phyloP scores from a whole-genome alignment of 805 yeast genomes.

The Nakazawaea peltata region DNA sequence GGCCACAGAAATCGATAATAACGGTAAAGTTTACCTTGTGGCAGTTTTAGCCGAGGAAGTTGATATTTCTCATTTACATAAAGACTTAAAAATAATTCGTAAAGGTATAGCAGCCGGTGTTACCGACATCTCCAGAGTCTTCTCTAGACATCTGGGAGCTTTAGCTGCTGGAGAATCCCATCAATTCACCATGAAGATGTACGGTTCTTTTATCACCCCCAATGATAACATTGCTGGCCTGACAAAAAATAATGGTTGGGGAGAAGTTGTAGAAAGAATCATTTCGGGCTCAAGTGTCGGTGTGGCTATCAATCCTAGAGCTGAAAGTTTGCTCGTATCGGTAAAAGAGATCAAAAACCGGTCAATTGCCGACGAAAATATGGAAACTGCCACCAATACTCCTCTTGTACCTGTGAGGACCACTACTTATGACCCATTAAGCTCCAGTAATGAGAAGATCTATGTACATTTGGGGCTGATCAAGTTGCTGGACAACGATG shows the following conservation, averaged over 20 bases:
- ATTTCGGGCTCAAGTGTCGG: slow-evolving; percentile 69
- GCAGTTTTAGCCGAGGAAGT: slow-evolving; percentile 70
- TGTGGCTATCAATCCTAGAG: slow-evolving; percentile 74
- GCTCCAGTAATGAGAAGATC: slow-evolving; percentile 49
- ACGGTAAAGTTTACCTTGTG: slow-evolving; percentile 64
- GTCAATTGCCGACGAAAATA: slow-evolving; percentile 12
- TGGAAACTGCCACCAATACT: slow-evolving; percentile 28
- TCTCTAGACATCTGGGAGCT: slow-evolving; percentile 56
- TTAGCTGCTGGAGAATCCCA: slow-evolving; percentile 56
- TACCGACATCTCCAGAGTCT: slow-evolving; percentile 72
- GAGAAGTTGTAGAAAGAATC: slow-evolving; percentile 72
- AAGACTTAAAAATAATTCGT: slow-evolving; percentile 35
- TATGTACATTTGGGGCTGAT: slow-evolving; percentile 52
- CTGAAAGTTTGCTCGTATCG: slow-evolving; percentile 60
- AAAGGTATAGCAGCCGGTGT: slow-evolving; percentile 88
- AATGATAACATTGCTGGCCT: slow-evolving; percentile 20
- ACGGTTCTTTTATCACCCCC: slow-evolving; percentile 54
- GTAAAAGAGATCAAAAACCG: slow-evolving; percentile 66
- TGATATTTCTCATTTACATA: slow-evolving; percentile 27
- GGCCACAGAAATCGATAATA: slow-evolving; percentile 46
- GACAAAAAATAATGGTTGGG: slow-evolving; percentile 69
- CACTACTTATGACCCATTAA: slow-evolving; percentile 56
- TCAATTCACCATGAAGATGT: slow-evolving; percentile 63
- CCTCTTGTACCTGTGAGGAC: slow-evolving; percentile 63
- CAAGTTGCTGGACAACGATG: slow-evolving; percentile 15